phyloP scores from a whole-genome alignment of 129 eudicot species.

The Saposhnikovia divaricata region DNA sequence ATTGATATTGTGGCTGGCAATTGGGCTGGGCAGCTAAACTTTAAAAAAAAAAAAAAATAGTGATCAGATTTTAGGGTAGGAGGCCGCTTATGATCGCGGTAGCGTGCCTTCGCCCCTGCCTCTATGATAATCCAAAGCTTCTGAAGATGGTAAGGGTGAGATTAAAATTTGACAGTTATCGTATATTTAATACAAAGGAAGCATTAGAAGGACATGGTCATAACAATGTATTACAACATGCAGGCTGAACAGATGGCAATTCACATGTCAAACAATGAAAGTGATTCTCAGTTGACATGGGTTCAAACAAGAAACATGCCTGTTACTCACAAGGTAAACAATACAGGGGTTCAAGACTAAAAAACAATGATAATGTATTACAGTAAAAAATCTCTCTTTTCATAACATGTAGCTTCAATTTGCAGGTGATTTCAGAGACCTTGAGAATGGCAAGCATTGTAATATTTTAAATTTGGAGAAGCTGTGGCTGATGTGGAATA shows the following conservation, averaged over 20 bases:
- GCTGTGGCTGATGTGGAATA: slow-evolving; percentile 57
- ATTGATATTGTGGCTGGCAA: too few species aligned
- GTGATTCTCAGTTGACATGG: slow-evolving; percentile 43
- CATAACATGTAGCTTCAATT: neutral
- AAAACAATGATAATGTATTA: neutral
- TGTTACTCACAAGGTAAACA: slow-evolving; percentile 43
- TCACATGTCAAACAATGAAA: slow-evolving; percentile 24
- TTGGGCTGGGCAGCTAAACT: too few species aligned
- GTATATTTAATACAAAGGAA: neutral
- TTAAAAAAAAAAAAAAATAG: too few species aligned
- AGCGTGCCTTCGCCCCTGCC: too few species aligned
- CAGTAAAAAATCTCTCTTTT: neutral
- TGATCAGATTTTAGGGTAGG: too few species aligned
- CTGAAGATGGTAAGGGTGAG: slow-evolving; percentile 38
- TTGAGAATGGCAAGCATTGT: slow-evolving; percentile 59
- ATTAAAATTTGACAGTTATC: neutral
- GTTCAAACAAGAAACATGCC: slow-evolving; percentile 60
- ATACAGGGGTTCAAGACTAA: neutral
- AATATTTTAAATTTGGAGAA: slow-evolving; percentile 50
- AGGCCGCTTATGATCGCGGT: too few species aligned
- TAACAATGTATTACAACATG: slow-evolving; percentile 11
- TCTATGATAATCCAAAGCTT: slow-evolving; percentile 37
- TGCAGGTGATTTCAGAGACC: slow-evolving; percentile 53
- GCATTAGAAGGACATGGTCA: neutral
- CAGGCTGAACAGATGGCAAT: slow-evolving; percentile 55